phyloP scores from a whole-genome alignment of 2,329 filamentous ascomycete genomes.

The Aspergillus transmontanensis region DNA sequence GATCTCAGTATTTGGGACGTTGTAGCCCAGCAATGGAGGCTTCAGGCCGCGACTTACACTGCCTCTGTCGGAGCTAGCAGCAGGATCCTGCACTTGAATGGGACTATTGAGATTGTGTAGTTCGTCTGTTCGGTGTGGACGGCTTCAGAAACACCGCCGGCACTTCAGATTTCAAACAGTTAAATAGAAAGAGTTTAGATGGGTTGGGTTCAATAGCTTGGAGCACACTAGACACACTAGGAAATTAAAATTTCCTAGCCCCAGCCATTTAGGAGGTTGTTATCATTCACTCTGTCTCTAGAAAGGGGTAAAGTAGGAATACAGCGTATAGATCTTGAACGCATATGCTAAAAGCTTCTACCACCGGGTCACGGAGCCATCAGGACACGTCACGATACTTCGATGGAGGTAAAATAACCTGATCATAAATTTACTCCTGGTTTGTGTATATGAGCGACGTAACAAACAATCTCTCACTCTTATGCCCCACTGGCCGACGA shows the following conservation, averaged over 20 bases:
- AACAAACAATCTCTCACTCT: no score
- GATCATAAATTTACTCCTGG: no score
- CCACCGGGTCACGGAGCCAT: no score
- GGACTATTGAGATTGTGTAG: not conserved
- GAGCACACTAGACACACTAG: not conserved
- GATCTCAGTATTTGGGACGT: conserved; percentile 42
- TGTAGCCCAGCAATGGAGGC: conserved; percentile 32
- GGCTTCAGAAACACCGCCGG: not conserved
- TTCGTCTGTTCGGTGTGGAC: not conserved
- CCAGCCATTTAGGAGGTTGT: not conserved
- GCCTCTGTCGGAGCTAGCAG: conserved; percentile 8
- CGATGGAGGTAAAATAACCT: no score
- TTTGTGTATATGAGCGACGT: no score
- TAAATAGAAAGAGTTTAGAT: not conserved
- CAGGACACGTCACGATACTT: no score
- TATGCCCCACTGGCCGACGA: not conserved
- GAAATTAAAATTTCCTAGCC: no score
- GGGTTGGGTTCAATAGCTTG: not conserved
- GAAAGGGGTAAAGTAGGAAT: not conserved
- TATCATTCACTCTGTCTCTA: not conserved
- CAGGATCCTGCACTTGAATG: conserved; percentile 3
- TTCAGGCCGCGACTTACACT: conserved; percentile 1
- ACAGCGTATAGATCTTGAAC: not conserved
- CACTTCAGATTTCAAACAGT: not conserved
- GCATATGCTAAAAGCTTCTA: not conserved